Conservation (phyloP, 108 stramenopile genomes). For the Bacterosira constricta region DNA sequence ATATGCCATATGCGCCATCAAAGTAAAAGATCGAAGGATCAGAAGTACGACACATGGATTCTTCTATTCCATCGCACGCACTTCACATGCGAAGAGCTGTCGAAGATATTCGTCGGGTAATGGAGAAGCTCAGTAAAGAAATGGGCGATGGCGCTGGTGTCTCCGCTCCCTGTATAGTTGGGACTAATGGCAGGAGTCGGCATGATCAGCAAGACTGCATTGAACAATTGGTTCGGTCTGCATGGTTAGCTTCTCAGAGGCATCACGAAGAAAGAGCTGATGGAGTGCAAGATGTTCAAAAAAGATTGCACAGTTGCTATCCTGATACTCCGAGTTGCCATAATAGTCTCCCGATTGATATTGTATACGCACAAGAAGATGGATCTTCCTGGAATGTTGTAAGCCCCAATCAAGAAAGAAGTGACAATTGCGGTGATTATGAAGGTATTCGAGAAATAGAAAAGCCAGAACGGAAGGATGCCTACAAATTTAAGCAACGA, state of each 20-base stretch:
- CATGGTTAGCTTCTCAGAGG: neutral
- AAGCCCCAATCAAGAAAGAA: neutral
- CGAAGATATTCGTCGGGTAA: constrained; percentile 6
- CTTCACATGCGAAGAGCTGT: constrained; percentile 9
- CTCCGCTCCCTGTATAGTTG: neutral
- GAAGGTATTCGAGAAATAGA: neutral
- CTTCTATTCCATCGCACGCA: constrained; percentile 15
- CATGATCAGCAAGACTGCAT: neutral
- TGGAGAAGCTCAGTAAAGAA: constrained; percentile 9
- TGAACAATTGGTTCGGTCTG: neutral
- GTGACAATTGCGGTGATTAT: neutral
- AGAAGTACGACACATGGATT: too few relatives aligned
- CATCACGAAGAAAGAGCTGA: neutral
- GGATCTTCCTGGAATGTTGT: neutral
- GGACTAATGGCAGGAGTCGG: neutral
- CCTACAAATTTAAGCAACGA: constrained; percentile 37
- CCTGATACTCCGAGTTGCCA: too few relatives aligned
- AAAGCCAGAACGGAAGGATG: neutral
- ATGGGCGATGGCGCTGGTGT: neutral
- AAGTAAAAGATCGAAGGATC: too few relatives aligned
- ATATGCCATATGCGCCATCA: too few relatives aligned
- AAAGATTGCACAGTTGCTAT: too few relatives aligned
- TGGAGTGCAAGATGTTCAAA: neutral
- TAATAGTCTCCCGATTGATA: constrained; percentile 9
- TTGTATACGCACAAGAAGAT: neutral